These are phyloP conservation scores for Dittrichia graveolens DNA, from an alignment of 129 eudicot genomes.

Conservation along the genomic window DNA sequence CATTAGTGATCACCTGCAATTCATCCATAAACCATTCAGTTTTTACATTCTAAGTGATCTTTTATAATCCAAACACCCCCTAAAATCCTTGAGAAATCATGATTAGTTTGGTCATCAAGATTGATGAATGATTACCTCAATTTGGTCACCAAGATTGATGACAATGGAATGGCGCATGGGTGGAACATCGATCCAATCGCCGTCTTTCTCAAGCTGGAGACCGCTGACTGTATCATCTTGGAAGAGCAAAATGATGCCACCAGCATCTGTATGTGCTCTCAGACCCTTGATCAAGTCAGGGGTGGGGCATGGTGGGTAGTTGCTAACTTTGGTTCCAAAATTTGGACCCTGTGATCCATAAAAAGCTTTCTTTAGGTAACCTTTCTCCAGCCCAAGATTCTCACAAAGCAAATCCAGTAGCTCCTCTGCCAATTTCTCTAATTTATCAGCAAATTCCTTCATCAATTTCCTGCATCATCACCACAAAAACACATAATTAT, in stretches of 20 bases:
- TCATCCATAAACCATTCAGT: conserved; percentile 19
- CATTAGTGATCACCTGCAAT: conserved; percentile 68
- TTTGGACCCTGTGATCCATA: conserved; percentile 68
- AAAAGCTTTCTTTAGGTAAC: conserved; percentile 67
- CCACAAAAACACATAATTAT: not conserved
- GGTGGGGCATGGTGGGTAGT: conserved; percentile 83
- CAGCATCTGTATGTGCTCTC: conserved; percentile 77
- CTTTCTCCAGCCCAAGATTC: conserved; percentile 72
- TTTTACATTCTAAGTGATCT: not conserved
- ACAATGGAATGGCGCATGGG: conserved; percentile 83
- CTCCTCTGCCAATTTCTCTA: conserved; percentile 64
- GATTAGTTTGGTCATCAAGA: no score
- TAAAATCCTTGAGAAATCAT: not conserved
- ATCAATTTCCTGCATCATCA: conserved; percentile 52
- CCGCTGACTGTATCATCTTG: conserved; percentile 79
- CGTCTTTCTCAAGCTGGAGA: conserved; percentile 77
- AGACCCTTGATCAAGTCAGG: conserved; percentile 81
- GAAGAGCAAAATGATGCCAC: conserved; percentile 73
- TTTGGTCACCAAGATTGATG: conserved; percentile 71
- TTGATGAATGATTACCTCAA: conserved; percentile 44
- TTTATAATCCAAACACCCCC: not conserved
- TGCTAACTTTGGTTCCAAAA: conserved; percentile 78
- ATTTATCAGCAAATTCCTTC: conserved; percentile 58
- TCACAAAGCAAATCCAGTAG: conserved; percentile 65
- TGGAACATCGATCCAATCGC: conserved; percentile 71